These are phyloP conservation scores for Cladobotryum mycophilum DNA, from an alignment of 2,329 filamentous ascomycete genomes.

Conservation along the genomic window DNA sequence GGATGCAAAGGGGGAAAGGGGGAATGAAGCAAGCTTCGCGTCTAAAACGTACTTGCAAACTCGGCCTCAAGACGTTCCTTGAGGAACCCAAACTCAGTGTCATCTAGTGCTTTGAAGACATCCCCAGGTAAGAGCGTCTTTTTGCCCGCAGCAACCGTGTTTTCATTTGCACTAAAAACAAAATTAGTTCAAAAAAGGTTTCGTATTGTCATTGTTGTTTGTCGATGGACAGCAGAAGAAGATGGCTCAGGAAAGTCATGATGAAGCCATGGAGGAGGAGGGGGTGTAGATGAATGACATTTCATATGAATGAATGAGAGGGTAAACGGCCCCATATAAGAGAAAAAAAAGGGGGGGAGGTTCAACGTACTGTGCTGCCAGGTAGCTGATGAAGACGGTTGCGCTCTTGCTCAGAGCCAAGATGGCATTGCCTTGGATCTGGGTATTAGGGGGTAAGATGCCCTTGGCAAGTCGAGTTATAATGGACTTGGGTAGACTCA, in stretches of 20 bases:
- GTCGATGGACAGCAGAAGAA: neutral
- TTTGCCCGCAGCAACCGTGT: conserved; percentile 59
- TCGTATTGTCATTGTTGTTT: conserved; percentile 1
- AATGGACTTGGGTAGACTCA: conserved; percentile 73
- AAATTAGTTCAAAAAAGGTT: neutral
- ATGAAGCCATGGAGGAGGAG: neutral
- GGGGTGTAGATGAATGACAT: neutral
- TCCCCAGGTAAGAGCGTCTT: conserved; percentile 74
- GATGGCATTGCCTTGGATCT: conserved; percentile 77
- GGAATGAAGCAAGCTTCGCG: neutral
- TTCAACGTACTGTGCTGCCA: conserved; percentile 60
- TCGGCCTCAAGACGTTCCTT: conserved; percentile 64
- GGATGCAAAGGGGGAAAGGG: neutral
- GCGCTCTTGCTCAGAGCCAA: conserved; percentile 74
- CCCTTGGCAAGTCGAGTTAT: conserved; percentile 74
- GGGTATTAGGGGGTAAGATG: conserved; percentile 71
- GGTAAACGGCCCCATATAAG: too few species aligned
- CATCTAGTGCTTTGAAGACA: conserved; percentile 70
- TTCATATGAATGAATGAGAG: too few species aligned
- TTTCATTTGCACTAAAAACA: conserved; percentile 60
- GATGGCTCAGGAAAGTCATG: neutral
- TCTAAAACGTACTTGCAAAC: conserved; percentile 60
- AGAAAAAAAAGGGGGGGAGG: neutral
- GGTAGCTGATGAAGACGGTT: conserved; percentile 76
- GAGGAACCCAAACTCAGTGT: conserved; percentile 70